Percentiles rank a stretch among this genome's conserved stretches.
Evolutionary conservation across 2,329 filamentous ascomycete genomes (phyloP).

Genomic region (Fusarium xylarioides): DNA sequence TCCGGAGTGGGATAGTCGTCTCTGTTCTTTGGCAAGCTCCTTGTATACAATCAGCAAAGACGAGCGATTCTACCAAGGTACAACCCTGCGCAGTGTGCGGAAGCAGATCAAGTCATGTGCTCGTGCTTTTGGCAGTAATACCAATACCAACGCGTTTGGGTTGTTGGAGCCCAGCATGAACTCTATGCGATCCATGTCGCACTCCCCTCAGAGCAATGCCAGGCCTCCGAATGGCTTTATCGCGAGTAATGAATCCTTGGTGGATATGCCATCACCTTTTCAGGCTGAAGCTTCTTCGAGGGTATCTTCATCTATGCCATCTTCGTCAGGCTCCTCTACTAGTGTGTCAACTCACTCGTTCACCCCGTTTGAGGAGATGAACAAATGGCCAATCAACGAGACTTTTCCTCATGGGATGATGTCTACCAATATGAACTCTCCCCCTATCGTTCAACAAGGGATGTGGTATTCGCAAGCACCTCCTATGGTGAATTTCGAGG

Average conservation of each 20-base stretch:
- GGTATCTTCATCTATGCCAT: constrained; percentile 37
- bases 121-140: constrained; percentile 30
- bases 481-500: constrained; percentile 45
- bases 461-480: constrained; percentile 45
- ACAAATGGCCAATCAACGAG: constrained; percentile 40
- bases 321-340: constrained; percentile 38
- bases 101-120: constrained; percentile 45
- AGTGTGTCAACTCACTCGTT: constrained; percentile 33
- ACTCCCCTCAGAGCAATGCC: constrained; percentile 32
- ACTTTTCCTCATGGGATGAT: constrained; percentile 38
- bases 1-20: constrained; percentile 35
- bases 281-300: constrained; percentile 26
- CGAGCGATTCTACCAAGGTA: constrained; percentile 42
- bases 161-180: constrained; percentile 27
- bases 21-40: constrained; percentile 38
- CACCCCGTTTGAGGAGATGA: constrained; percentile 37
- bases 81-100: constrained; percentile 35
- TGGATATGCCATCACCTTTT: constrained; percentile 20
- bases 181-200: constrained; percentile 31
- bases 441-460: constrained; percentile 31
- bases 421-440: constrained; percentile 27
- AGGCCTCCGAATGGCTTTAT: constrained; percentile 10
- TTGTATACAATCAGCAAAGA: constrained; percentile 43
- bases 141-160: constrained; percentile 30
- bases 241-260: constrained; percentile 1